Evolutionary conservation across 2,329 filamentous ascomycete genomes (phyloP).

Genomic region (Sarocladium brachiariae): DNA sequence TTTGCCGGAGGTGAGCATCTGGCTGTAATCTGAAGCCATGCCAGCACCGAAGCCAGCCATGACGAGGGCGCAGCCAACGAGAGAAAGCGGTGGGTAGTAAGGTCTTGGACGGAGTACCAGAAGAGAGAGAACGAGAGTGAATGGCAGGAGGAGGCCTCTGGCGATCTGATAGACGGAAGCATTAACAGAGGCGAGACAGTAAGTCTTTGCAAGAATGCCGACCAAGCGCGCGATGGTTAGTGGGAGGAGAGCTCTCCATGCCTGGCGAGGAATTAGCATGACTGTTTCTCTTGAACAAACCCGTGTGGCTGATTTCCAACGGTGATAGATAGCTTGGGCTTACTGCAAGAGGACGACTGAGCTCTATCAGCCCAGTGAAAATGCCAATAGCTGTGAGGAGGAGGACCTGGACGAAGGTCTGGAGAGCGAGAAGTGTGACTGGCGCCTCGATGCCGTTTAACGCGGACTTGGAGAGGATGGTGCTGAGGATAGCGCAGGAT

Average conservation of each 20-base stretch:
- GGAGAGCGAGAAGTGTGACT: constrained; percentile 19
- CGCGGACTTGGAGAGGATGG: constrained; percentile 20
- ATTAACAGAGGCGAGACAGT: constrained; percentile 21
- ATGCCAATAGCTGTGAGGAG: constrained; percentile 18
- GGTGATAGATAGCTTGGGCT: background rate
- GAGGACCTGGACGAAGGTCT: constrained; percentile 19
- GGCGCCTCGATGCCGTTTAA: constrained; percentile 20
- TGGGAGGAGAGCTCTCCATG: constrained; percentile 19
- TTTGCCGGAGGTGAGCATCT: constrained; percentile 21
- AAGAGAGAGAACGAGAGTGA: constrained; percentile 20
- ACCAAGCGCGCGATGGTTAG: constrained; percentile 19
- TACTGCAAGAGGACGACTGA: constrained; percentile 17
- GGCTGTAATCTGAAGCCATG: constrained; percentile 21
- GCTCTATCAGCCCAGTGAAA: constrained; percentile 19
- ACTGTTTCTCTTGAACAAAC: background rate
- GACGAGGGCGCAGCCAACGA: constrained; percentile 20
- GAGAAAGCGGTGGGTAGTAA: constrained; percentile 20
- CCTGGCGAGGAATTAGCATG: constrained; percentile 12
- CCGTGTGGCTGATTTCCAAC: background rate
- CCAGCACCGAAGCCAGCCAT: constrained; percentile 21
- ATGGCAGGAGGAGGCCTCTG: constrained; percentile 19
- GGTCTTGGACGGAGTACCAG: constrained; percentile 20
- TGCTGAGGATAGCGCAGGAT: constrained; percentile 21
- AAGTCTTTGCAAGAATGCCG: constrained; percentile 21
- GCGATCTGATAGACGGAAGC: constrained; percentile 22